Percentiles rank a stretch among this genome's conserved stretches.
Evolutionary conservation across 2,329 filamentous ascomycete species (phyloP).

Genomic region (Epichloe elymi): DNA sequence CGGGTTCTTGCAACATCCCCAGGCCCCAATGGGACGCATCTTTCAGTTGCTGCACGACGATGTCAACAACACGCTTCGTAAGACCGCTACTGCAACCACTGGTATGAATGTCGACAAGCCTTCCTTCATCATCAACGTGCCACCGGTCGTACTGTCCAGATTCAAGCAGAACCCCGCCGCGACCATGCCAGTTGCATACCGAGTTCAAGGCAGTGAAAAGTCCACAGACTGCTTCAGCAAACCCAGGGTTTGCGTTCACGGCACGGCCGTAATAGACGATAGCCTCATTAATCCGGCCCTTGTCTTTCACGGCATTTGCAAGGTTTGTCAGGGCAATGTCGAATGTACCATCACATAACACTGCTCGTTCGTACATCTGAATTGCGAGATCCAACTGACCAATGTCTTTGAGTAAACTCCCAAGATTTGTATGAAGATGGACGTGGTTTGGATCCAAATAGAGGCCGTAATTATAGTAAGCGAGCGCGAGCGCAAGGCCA

Average conservation of each 20-base stretch:
- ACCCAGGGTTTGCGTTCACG: constrained; percentile 83
- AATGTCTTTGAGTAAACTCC: constrained; percentile 90
- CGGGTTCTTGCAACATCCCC: constrained; percentile 48
- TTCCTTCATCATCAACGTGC: constrained; percentile 79
- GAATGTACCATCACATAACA: constrained; percentile 83
- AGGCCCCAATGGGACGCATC: constrained; percentile 81
- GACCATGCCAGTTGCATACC: constrained; percentile 85
- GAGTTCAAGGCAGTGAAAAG: constrained; percentile 91
- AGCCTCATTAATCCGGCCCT: constrained; percentile 81
- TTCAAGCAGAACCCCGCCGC: constrained; percentile 71
- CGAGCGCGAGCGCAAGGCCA: constrained; percentile 73
- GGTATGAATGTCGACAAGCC: constrained; percentile 60
- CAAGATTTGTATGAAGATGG: constrained; percentile 91
- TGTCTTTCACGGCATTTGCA: constrained; percentile 95
- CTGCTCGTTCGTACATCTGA: constrained; percentile 92
- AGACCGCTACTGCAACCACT: constrained; percentile 58
- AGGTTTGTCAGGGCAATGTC: constrained; percentile 95
- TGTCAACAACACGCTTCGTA: constrained; percentile 80
- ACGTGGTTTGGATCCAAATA: constrained; percentile 79
- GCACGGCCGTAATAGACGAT: constrained; percentile 86
- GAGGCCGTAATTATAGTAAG: constrained; percentile 92
- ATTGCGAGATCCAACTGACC: constrained; percentile 86
- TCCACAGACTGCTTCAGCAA: constrained; percentile 93
- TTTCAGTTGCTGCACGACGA: constrained; percentile 74
- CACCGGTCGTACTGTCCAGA: constrained; percentile 70